Conservation (phyloP, 2,329 filamentous ascomycete genomes). For the Calonectria pseudoturangicola region DNA sequence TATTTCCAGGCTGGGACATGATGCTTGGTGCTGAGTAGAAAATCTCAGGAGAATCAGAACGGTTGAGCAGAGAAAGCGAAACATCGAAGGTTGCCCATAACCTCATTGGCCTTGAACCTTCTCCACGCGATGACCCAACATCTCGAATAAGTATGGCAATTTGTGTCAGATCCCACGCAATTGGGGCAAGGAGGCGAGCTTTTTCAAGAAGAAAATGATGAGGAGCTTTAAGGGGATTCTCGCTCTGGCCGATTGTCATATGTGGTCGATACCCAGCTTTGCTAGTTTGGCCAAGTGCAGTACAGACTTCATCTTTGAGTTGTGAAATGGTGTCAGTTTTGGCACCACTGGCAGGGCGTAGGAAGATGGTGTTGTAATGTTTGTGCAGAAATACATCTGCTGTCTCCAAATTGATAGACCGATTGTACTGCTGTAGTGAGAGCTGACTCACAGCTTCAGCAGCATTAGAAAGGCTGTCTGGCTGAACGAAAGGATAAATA, state of each 20-base stretch:
- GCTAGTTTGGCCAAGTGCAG: constrained; percentile 57
- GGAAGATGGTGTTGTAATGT: constrained; percentile 70
- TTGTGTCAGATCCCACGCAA: constrained; percentile 69
- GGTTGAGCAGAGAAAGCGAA: constrained; percentile 41
- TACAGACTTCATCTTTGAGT: constrained; percentile 61
- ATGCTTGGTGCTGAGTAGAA: constrained; percentile 23
- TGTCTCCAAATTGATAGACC: constrained; percentile 61
- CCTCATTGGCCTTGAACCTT: constrained; percentile 69
- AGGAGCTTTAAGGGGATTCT: constrained; percentile 65
- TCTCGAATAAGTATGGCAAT: constrained; percentile 74
- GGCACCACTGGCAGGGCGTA: constrained; percentile 54
- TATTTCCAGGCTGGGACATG: neutral
- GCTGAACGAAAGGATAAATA: constrained; percentile 78
- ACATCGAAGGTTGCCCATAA: constrained; percentile 72
- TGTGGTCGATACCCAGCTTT: constrained; percentile 63
- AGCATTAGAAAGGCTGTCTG: constrained; percentile 66
- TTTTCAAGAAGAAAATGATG: constrained; percentile 73
- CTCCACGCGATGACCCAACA: constrained; percentile 51
- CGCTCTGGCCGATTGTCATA: constrained; percentile 77
- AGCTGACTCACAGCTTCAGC: constrained; percentile 55
- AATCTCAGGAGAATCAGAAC: constrained; percentile 17
- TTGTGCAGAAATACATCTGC: constrained; percentile 70
- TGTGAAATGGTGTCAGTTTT: constrained; percentile 51
- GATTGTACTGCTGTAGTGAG: constrained; percentile 34
- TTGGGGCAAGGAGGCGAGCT: constrained; percentile 65